These are phyloP conservation scores for Seminavis robusta DNA, from an alignment of 108 stramenopile species.

Conservation along the genomic window DNA sequence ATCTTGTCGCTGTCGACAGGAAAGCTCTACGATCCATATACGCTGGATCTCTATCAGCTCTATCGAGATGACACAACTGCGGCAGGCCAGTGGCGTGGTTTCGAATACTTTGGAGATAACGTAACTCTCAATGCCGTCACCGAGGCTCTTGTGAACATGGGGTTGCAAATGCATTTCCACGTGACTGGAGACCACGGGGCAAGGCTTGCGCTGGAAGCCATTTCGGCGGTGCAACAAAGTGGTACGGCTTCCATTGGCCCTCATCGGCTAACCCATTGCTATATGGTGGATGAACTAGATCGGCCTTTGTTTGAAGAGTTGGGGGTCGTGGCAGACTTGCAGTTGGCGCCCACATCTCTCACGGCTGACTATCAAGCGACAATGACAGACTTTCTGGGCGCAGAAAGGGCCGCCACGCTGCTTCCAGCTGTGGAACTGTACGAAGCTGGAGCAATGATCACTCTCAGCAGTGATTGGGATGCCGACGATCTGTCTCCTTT, in stretches of 20 bases:
- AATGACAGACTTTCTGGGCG: neutral
- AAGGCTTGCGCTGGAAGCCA: slow-evolving; percentile 11
- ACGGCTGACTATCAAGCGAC: neutral
- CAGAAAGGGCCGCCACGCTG: neutral
- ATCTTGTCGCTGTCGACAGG: slow-evolving; percentile 20
- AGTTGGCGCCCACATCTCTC: slow-evolving; percentile 13
- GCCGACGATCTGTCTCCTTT: slow-evolving; percentile 15
- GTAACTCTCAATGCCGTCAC: slow-evolving; percentile 1
- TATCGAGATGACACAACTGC: neutral
- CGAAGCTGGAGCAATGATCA: slow-evolving; percentile 10
- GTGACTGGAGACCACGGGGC: slow-evolving; percentile 7
- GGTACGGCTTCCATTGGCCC: neutral
- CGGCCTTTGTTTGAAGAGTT: neutral
- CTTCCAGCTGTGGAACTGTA: slow-evolving; percentile 15
- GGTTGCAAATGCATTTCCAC: slow-evolving; percentile 19
- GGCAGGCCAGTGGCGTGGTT: slow-evolving; percentile 3
- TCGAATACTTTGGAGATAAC: slow-evolving; percentile 14
- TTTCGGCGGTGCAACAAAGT: neutral
- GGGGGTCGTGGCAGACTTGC: slow-evolving; percentile 12
- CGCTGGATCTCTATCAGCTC: neutral
- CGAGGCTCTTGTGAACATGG: neutral
- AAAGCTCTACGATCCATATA: slow-evolving; percentile 10
- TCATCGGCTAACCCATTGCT: slow-evolving; percentile 21
- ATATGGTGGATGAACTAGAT: slow-evolving; percentile 9
- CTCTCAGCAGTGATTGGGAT: slow-evolving; percentile 23